phyloP scores from a whole-genome alignment of 306 rosid genomes.

The Cicer pinnatifidum region DNA sequence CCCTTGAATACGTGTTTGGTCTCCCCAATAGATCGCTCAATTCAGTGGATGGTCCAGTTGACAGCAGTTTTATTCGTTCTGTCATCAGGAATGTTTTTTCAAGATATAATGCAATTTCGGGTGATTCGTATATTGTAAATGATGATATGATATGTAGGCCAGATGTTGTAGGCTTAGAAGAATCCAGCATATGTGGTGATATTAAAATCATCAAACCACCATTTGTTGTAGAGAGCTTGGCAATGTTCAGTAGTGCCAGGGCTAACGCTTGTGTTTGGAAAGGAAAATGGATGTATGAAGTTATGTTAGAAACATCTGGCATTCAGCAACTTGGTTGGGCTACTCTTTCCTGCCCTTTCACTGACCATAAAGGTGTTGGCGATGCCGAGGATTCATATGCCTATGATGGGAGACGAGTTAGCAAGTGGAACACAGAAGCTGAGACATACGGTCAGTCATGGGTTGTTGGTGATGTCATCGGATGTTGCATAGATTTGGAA shows the following conservation, averaged over 20 bases:
- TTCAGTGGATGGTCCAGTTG: constrained; percentile 61
- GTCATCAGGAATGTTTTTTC: constrained; percentile 66
- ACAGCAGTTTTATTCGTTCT: constrained; percentile 52
- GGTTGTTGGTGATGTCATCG: constrained; percentile 96
- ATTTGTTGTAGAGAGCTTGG: constrained; percentile 79
- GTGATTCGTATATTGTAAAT: constrained; percentile 45
- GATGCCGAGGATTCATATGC: constrained; percentile 96
- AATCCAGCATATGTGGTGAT: constrained; percentile 79
- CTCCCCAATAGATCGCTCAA: constrained; percentile 74
- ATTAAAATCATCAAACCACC: constrained; percentile 66
- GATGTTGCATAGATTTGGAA: constrained; percentile 96
- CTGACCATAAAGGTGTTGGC: constrained; percentile 92
- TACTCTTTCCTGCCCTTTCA: constrained; percentile 85
- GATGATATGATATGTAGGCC: constrained; percentile 61
- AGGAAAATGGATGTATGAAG: constrained; percentile 99
- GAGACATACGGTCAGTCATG: constrained; percentile 89
- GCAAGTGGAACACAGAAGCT: constrained; percentile 89
- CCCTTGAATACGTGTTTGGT: constrained; percentile 84
- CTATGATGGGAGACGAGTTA: constrained; percentile 93
- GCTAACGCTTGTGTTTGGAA: constrained; percentile 83
- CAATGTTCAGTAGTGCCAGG: constrained; percentile 92
- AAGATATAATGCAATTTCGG: constrained; percentile 42
- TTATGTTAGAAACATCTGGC: constrained; percentile 88
- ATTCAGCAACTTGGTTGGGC: constrained; percentile 99
- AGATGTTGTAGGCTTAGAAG: constrained; percentile 63